phyloP scores from a whole-genome alignment of 129 eudicot species.

The Flaveria brownii region DNA sequence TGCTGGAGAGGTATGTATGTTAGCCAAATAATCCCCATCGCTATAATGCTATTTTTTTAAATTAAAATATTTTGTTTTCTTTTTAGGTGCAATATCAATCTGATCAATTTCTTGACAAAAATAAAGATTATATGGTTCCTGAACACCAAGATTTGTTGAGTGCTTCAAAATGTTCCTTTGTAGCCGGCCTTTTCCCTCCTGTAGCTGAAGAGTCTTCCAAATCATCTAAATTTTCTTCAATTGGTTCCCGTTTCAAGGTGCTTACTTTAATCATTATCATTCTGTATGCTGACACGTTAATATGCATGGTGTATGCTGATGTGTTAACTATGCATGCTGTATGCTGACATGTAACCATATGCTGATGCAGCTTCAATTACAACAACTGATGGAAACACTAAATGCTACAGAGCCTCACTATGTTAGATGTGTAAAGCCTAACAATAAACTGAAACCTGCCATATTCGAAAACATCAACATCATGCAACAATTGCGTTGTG shows the following conservation, averaged over 20 bases:
- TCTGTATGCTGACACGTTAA: constrained; percentile 17
- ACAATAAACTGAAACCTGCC: constrained; percentile 84
- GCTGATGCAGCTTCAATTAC: constrained; percentile 79
- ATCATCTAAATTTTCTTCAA: constrained; percentile 94
- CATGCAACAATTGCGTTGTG: constrained; percentile 97
- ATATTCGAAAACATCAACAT: constrained; percentile 87
- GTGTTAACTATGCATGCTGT: constrained; percentile 19
- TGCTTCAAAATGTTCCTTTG: constrained; percentile 90
- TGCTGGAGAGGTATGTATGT: constrained; percentile 87
- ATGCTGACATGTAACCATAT: constrained; percentile 19
- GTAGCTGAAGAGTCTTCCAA: constrained; percentile 76
- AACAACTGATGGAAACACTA: constrained; percentile 89
- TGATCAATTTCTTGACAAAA: constrained; percentile 96
- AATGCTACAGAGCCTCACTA: constrained; percentile 97
- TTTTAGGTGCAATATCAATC: constrained; percentile 86
- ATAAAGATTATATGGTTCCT: constrained; percentile 96
- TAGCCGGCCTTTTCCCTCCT: constrained; percentile 89
- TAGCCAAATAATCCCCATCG: constrained; percentile 5
- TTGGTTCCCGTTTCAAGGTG: constrained; percentile 98
- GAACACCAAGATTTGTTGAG: constrained; percentile 93
- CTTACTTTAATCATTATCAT: constrained; percentile 18
- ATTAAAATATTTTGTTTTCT: not conserved
- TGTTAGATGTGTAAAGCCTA: constrained; percentile 96
- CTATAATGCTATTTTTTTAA: not conserved
- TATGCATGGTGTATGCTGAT: constrained; percentile 21